These are phyloP conservation scores for Didymosphaeria variabile DNA, from an alignment of 2,329 filamentous ascomycete genomes.

Conservation along the genomic window DNA sequence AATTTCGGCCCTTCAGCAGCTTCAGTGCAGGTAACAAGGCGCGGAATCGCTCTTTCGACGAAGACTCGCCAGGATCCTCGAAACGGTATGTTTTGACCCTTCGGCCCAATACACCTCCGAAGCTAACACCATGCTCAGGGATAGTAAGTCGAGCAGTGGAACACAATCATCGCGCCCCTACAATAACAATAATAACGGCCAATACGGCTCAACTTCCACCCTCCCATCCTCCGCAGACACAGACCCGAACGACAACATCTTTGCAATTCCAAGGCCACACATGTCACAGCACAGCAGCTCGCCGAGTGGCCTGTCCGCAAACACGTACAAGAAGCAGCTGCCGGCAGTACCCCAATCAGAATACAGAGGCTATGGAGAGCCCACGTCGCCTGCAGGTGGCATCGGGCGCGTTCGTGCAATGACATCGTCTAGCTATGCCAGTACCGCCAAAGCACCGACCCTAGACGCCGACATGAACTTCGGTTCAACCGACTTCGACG, in stretches of 20 bases:
- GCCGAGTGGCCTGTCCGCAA: constrained; percentile 34
- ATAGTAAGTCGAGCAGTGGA: constrained; percentile 53
- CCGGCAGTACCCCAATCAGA: constrained; percentile 38
- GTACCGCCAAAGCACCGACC: constrained; percentile 61
- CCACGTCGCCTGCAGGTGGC: constrained; percentile 13
- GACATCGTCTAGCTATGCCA: constrained; percentile 60
- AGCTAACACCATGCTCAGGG: constrained; percentile 44
- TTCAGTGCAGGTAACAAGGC: constrained; percentile 41
- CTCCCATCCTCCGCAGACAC: constrained; percentile 52
- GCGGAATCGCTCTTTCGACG: constrained; percentile 47
- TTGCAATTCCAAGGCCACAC: constrained; percentile 44
- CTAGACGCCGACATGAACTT: constrained; percentile 53
- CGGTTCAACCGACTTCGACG: constrained; percentile 56
- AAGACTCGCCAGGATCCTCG: constrained; percentile 46
- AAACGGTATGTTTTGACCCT: constrained; percentile 44
- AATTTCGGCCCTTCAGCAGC: constrained; percentile 46
- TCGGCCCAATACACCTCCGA: constrained; percentile 24
- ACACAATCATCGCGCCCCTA: constrained; percentile 48
- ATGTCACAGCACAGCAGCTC: constrained; percentile 42
- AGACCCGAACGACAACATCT: constrained; percentile 50
- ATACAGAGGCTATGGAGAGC: constrained; percentile 30
- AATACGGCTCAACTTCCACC: constrained; percentile 49
- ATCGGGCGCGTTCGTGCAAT: constrained; percentile 48
- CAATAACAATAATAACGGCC: constrained; percentile 35
- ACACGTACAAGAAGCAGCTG: constrained; percentile 37